Evolutionary conservation across 805 yeast species (phyloP), one percentile per base, ranked within the genome.

Genomic region (Saturnispora zaruensis): DNA sequence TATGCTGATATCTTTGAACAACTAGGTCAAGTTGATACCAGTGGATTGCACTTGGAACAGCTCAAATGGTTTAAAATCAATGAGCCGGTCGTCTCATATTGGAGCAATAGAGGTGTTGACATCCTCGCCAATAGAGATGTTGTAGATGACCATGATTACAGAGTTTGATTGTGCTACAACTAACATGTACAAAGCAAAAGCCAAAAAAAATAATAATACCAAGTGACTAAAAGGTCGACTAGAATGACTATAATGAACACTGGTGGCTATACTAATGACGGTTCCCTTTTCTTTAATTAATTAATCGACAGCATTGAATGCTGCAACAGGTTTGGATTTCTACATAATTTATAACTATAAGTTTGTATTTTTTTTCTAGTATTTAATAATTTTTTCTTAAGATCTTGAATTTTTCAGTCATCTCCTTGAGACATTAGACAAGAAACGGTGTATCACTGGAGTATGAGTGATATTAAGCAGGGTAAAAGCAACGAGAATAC

Each of bases 11-110:
- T 69, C 53, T 51, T 63, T 63, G 53, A 60, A 54, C 54, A 66
- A 57, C 55, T 68, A 58, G 53, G 64, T 54, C 47, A 54, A 49
- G 46, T 63, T 61, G 69, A 71, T 51, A 65, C 64, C 14, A 50
- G 61, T 21, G 72, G 67, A 52, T 58, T 73, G 37, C 58, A 62
- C 8, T 59, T 74, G 24, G 16, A 74, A 7, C 68, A 68, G 46
- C 59, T 74, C 34, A 57, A 65, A 54, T 59, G 66, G 63, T 58
- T 64, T 61, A 52, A 63, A 51, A 50, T 51, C 33, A 57, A 57
- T 28, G 36, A 41, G 2, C 49, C 49, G 1, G 58, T 62, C 16
- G 53, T 46, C 18, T 46, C 54, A 18, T 56, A 58, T 32, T 51
- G 55, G 51, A 32, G 36, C 26, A 41, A 49, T 7, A 46, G 51